Base-by-base conservation (phyloP, 495 filamentous ascomycete genomes). In the Hyaloscypha finlandica region DNA sequence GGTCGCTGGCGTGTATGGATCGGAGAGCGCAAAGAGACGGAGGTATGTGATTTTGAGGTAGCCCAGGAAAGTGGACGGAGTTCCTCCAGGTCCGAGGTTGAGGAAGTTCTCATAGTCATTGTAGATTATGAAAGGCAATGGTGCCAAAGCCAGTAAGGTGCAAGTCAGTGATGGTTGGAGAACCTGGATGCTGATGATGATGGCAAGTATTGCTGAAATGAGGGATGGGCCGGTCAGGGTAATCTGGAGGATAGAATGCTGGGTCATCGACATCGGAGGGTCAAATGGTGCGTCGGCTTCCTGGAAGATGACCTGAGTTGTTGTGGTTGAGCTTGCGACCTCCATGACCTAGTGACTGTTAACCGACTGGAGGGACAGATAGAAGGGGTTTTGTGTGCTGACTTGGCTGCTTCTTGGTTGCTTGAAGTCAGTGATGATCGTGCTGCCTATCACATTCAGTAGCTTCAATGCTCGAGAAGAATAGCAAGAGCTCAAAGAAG, bases 31-130 rank as follows among this genome's bases (percentile, higher is more conserved):
- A 75, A 85, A 83, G 45, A 87, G 73, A 16, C 85, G 83, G 39
- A 86, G 81, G 67, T 75, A 85, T 58, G 86, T 88, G 71, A 96
- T 87, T 25, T 83, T 84, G 61, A 92, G 77, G 77, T 93, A 96
- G 54, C 92, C 92, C 16, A 74, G 56, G 66, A 91, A 84, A 5
- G 90, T 94, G 3, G 85, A 85, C 0, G 92, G 92, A 0, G 90
- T 93, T 55, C 92, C 92, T 25, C 92, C 92, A 12, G 92, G 91
- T 0, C 92, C 92, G 20, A 96, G 87, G 37, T 85, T 83, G 65
- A 93, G 75, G 77, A 92, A 96, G 71, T 86, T 86, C 51, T 82
- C 77, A 78, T 93, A 96, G 81, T 94, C 92, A 74, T 86, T 88
- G 71, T 86, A 85, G 66, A 91, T 80, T 63, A 86, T 80, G 56